Base-by-base conservation (phyloP, 169 alveolate genomes). In the Cryptosporidium parvum region DNA sequence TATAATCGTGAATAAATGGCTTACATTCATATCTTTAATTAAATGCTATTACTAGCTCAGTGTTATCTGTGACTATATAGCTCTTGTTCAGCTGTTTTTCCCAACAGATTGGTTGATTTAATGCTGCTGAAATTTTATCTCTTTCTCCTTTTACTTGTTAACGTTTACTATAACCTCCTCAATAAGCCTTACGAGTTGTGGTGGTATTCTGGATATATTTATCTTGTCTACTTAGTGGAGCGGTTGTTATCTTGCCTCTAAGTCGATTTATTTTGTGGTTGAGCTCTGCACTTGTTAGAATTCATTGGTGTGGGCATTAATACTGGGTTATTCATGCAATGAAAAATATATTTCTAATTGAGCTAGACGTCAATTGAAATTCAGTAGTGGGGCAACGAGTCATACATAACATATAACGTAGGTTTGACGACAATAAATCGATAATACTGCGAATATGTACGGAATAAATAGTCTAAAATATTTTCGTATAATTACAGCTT, bases 91-190 rank as follows among this genome's bases (percentile, higher is more conserved):
- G 52, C 72, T 65, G 44, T 33, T 33, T 65, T 65, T 37, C 67
- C 67, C 67, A 56, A 16, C 67, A 26, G 67, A 65, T 65, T 65
- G 72, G 72, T 33, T 65, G 72, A 65, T 33, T 65, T 33, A 65
- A 35, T 37, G 48, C 71, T 65, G 71, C 72, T 65, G 48, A 35
- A 26, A 29, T 65, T 65, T 37, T 65, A 65, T 65, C 72, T 65
- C 72, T 65, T 65, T 29, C 51, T 37, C 33, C 48, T 37, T 33
- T 65, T 31, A 35, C n/a, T 65, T 65, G 18, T 37, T 65, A 29
- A 65, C 33, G 26, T 65, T 65, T n/a, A n/a, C 48, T 31, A 3
- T 31, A 3, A 31, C 16, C 72, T 31, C 72, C 72, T 31, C 42
- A 35, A 65, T 65, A 10, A 65, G 72, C 72, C 31, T 37, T 65